phyloP scores from a whole-genome alignment of 441 rosid genomes.

The Croton setiger region DNA sequence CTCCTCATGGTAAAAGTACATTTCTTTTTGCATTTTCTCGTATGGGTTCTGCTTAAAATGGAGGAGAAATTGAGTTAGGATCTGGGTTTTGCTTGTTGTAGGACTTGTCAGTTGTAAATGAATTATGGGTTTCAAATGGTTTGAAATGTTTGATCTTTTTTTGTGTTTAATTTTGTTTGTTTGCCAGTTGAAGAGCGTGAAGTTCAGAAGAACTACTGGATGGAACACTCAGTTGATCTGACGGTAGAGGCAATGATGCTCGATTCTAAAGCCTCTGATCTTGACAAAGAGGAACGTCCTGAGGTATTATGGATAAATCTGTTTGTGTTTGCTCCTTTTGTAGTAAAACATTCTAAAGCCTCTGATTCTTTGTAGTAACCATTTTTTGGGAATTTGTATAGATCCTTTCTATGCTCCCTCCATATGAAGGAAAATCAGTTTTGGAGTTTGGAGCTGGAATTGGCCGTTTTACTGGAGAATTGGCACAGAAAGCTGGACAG shows the following conservation, averaged over 20 bases:
- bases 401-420: slow-evolving; percentile 84
- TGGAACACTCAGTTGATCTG: slow-evolving; percentile 70
- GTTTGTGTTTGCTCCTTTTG: no score
- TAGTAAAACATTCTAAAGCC: no score
- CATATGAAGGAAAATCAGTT: slow-evolving; percentile 68
- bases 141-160: neutral
- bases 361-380: no score
- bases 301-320: slow-evolving; percentile 41
- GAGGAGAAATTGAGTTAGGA: neutral
- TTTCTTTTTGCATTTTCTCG: neutral
- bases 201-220: slow-evolving; percentile 83
- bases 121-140: neutral
- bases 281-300: slow-evolving; percentile 96
- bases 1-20: neutral
- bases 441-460: slow-evolving; percentile 95
- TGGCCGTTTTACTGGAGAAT: slow-evolving; percentile 88
- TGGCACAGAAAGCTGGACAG: slow-evolving; percentile 77
- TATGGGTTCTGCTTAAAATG: slow-evolving; percentile 8
- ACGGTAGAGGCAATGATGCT: slow-evolving; percentile 96
- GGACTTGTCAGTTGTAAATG: neutral
- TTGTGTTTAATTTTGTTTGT: neutral
- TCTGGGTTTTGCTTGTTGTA: neutral
- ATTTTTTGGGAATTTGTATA: slow-evolving; percentile 15
- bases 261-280: slow-evolving; percentile 84
- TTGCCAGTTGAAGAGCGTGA: slow-evolving; percentile 51